phyloP scores from a whole-genome alignment of 148 eudicot species.

The Persicaria tinctoria region DNA sequence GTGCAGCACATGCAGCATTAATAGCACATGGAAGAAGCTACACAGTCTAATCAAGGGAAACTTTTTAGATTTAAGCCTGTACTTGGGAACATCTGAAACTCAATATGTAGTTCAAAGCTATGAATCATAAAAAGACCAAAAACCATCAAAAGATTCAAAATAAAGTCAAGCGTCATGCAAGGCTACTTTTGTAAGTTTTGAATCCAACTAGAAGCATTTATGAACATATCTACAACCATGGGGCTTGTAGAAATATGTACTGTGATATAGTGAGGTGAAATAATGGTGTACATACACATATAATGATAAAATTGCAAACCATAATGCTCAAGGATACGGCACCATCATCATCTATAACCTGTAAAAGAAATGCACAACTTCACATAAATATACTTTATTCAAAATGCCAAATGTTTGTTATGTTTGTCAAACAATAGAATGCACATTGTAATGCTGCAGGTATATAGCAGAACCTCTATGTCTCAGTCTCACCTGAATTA shows the following conservation, averaged over 20 bases:
- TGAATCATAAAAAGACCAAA: too few relatives aligned
- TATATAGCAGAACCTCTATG: not conserved
- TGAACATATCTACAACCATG: not conserved
- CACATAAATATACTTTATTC: not conserved
- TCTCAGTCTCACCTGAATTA: slow-evolving; percentile 81
- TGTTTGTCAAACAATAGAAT: too few relatives aligned
- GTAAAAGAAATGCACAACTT: slow-evolving; percentile 24
- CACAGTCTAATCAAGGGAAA: slow-evolving; percentile 43
- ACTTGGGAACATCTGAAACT: not conserved
- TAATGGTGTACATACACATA: not conserved
- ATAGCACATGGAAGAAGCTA: slow-evolving; percentile 96
- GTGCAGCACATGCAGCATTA: slow-evolving; percentile 93
- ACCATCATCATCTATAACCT: slow-evolving; percentile 98
- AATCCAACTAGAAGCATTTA: too few relatives aligned
- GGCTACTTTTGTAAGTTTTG: too few relatives aligned
- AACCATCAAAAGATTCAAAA: too few relatives aligned
- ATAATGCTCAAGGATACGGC: slow-evolving; percentile 70
- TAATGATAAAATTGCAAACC: not conserved
- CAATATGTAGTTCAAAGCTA: too few relatives aligned
- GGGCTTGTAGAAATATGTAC: not conserved
- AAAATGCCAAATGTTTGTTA: too few relatives aligned
- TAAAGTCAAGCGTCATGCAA: too few relatives aligned
- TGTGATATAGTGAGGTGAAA: not conserved
- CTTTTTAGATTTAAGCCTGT: not conserved
- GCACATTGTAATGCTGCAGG: not conserved